phyloP scores from a whole-genome alignment of 2,329 filamentous ascomycete species.

The Diplodia scrobiculata region DNA sequence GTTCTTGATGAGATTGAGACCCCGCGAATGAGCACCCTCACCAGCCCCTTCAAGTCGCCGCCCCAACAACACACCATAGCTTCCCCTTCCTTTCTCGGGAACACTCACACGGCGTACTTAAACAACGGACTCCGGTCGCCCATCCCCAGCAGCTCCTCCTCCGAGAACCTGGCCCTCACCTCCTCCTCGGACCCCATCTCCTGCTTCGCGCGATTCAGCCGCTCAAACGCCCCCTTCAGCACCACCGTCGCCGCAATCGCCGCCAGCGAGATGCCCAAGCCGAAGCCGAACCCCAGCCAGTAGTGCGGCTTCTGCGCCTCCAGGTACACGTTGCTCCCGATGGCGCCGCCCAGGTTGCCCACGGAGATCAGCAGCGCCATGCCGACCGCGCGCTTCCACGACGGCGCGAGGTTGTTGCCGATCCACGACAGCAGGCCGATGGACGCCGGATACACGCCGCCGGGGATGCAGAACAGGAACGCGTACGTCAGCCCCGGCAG shows the following conservation, averaged over 20 bases:
- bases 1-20: too few species aligned
- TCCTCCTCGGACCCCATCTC: slow-evolving; percentile 40
- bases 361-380: slow-evolving; percentile 39
- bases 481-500: slow-evolving; percentile 38
- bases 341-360: slow-evolving; percentile 39
- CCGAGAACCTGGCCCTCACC: slow-evolving; percentile 41
- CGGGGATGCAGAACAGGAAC: slow-evolving; percentile 47
- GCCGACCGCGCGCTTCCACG: slow-evolving; percentile 44
- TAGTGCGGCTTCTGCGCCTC: slow-evolving; percentile 43
- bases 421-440: slow-evolving; percentile 33
- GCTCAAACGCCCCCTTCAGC: slow-evolving; percentile 38
- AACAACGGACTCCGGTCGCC: slow-evolving; percentile 47
- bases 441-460: slow-evolving; percentile 31
- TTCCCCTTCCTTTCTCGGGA: too few species aligned
- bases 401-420: slow-evolving; percentile 47
- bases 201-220: slow-evolving; percentile 42
- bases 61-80: too few species aligned
- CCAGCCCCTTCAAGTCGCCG: too few species aligned
- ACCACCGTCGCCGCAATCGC: slow-evolving; percentile 35
- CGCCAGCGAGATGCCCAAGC: slow-evolving; percentile 36
- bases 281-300: slow-evolving; percentile 43
- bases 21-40: too few species aligned
- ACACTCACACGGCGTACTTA: slow-evolving; percentile 36
- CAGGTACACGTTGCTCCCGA: slow-evolving; percentile 43
- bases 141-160: slow-evolving; percentile 43